These are phyloP conservation scores for Daldinia loculata DNA, from an alignment of 495 filamentous ascomycete species.

Conservation along the genomic window DNA sequence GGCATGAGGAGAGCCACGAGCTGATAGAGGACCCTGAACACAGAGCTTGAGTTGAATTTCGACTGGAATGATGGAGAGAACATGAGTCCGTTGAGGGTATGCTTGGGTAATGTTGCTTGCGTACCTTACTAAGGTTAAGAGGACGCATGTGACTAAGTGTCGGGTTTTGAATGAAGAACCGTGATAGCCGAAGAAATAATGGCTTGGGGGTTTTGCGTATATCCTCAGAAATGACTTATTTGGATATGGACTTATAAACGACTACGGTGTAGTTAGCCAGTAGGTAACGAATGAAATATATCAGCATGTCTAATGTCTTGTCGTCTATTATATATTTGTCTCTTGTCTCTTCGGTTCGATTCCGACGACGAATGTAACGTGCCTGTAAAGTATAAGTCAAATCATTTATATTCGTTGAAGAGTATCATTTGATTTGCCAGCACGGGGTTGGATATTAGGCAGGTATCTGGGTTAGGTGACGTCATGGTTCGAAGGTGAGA, in stretches of 20 bases:
- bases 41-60: neutral
- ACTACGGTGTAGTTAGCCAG: neutral
- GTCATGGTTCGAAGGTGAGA: slow-evolving; percentile 12
- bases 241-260: neutral
- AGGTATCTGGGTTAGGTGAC: slow-evolving; percentile 17
- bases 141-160: neutral
- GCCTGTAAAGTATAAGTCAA: neutral
- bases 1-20: slow-evolving; percentile 30
- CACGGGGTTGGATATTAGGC: slow-evolving; percentile 21
- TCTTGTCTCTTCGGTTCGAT: neutral
- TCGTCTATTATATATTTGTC: neutral
- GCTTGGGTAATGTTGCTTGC: too few relatives aligned
- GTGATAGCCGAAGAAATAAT: neutral
- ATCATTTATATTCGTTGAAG: slow-evolving; percentile 3
- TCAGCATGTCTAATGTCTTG: neutral
- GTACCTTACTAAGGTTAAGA: too few relatives aligned
- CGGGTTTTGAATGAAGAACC: neutral
- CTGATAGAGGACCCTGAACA: slow-evolving; percentile 13
- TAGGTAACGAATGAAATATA: neutral
- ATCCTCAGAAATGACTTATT: neutral
- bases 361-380: neutral
- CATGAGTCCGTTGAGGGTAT: too few relatives aligned
- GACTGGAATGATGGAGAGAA: neutral
- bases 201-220: neutral
- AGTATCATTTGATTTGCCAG: slow-evolving; percentile 30